These are phyloP conservation scores for Friedmanniomyces simplex DNA, from an alignment of 495 filamentous ascomycete species.

Conservation along the genomic window DNA sequence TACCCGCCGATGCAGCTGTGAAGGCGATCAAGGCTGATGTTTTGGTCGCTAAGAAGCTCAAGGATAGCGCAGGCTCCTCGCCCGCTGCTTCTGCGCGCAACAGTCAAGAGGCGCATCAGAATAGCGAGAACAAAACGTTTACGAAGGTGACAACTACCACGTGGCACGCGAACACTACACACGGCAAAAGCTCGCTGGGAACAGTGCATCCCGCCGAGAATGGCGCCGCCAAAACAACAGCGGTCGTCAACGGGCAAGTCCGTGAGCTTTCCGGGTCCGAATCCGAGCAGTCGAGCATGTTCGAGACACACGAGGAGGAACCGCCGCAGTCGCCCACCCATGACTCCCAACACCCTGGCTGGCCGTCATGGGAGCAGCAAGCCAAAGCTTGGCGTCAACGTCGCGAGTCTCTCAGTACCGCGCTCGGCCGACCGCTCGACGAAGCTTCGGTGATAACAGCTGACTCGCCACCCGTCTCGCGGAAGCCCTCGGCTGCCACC, in stretches of 20 bases:
- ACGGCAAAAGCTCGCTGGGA: neutral
- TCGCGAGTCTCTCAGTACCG: slow-evolving; percentile 7
- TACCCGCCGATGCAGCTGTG: slow-evolving; percentile 13
- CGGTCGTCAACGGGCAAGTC: slow-evolving; percentile 2
- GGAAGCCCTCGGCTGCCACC: neutral
- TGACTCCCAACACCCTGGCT: slow-evolving; percentile 2
- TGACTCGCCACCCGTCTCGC: slow-evolving; percentile 3
- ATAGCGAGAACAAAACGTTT: neutral
- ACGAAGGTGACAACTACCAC: neutral
- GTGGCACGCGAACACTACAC: neutral
- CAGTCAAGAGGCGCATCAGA: slow-evolving; percentile 2
- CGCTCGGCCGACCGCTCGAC: slow-evolving; percentile 1
- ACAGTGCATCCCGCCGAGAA: neutral
- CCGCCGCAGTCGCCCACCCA: neutral
- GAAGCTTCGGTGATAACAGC: neutral
- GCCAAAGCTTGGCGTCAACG: slow-evolving; percentile 18
- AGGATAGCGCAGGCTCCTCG: slow-evolving; percentile 2
- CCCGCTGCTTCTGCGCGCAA: slow-evolving; percentile 5
- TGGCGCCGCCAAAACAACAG: neutral
- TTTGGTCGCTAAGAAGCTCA: slow-evolving; percentile 14
- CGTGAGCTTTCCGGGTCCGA: slow-evolving; percentile 4
- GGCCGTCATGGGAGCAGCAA: slow-evolving; percentile 14
- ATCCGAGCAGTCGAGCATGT: slow-evolving; percentile 6
- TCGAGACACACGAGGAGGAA: neutral
- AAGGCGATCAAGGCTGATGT: slow-evolving; percentile 9